Percentiles rank a stretch among this genome's conserved stretches.
phyloP scores from a whole-genome alignment of 108 stramenopile genomes.

The Cyclotella kingstonii region DNA sequence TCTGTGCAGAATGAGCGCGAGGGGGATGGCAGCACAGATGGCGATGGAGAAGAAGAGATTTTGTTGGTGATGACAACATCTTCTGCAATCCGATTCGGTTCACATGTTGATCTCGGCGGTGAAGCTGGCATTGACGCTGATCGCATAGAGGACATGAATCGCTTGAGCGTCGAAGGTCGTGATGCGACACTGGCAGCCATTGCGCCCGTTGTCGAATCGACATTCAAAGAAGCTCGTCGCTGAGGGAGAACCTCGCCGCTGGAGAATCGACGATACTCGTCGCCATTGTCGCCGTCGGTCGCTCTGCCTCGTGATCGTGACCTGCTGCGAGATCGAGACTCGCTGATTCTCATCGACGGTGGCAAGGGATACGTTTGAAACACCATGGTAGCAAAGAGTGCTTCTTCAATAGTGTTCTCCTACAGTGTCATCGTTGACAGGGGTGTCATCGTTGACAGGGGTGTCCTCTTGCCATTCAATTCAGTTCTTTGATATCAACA shows the following conservation, averaged over 20 bases:
- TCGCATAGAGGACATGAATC: no score
- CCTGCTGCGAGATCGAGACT: not conserved
- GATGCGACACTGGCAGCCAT: not conserved
- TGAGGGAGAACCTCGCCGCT: no score
- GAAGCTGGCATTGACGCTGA: no score
- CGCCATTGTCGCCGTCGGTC: not conserved
- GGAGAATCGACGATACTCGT: not conserved
- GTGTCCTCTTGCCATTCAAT: no score
- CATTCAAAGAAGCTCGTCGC: not conserved
- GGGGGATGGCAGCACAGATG: not conserved
- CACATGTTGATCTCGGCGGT: no score
- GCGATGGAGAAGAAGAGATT: conserved; percentile 1
- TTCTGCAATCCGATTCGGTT: no score
- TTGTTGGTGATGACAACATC: not conserved
- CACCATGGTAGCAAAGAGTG: not conserved
- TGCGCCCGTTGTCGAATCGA: not conserved
- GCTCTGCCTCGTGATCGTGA: not conserved
- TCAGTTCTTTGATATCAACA: no score
- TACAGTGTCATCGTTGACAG: no score
- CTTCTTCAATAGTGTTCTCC: no score
- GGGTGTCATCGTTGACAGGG: no score
- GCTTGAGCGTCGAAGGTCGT: no score
- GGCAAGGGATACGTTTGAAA: conserved; percentile 1
- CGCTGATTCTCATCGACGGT: not conserved
- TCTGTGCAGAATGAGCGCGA: not conserved